Evolutionary conservation across 768 basidiomycete genomes (phyloP), one percentile per base, ranked within the genome.

Genomic region (Lactarius sp.): DNA sequence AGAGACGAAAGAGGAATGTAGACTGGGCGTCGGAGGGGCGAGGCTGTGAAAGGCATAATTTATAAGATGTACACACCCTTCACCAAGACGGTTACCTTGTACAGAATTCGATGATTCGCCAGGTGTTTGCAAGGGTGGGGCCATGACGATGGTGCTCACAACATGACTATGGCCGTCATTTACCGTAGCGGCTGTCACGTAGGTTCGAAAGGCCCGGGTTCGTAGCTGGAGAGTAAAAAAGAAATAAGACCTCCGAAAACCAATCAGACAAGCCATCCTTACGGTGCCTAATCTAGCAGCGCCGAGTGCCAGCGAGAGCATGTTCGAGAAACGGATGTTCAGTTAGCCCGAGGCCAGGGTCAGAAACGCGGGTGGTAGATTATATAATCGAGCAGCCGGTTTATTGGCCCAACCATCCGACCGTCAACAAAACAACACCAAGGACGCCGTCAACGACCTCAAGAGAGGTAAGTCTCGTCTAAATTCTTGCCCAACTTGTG

Each of bases 1-100:
- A 88, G 80, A 54, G 81, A 79, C 3, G 86, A 84, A 65, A 92
- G 74, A n/a, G 81, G 75, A 10, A 91, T 76, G 62, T 82, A 85
- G 13, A 88, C 75, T 18, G 87, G 87, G 56, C 76, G 70, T 8
- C 71, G 59, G 20, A 78, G 59, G 34, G 80, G 77, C 31, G 72
- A 49, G 14, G 70, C 83, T 84, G 41, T 16, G 14, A 59, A 59
- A 41, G 16, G 52, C 4, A 49, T 53, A 8, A 66, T 33, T 36
- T 39, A 46, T 33, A 34, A 34, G 34, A 36, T 47, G 37, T 27
- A 44, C 27, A 27, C 46, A 37, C 47, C 27, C 7, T 27, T 14
- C 20, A 13, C 8, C 14, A 51, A 12, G 33, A 34, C n/a, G 2
- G 2, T 13, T 50, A 64, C 63, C 41, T 64, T 31, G 37, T n/a